Evolutionary conservation across 768 basidiomycete genomes (phyloP).

Genomic region (Russula earlei): DNA sequence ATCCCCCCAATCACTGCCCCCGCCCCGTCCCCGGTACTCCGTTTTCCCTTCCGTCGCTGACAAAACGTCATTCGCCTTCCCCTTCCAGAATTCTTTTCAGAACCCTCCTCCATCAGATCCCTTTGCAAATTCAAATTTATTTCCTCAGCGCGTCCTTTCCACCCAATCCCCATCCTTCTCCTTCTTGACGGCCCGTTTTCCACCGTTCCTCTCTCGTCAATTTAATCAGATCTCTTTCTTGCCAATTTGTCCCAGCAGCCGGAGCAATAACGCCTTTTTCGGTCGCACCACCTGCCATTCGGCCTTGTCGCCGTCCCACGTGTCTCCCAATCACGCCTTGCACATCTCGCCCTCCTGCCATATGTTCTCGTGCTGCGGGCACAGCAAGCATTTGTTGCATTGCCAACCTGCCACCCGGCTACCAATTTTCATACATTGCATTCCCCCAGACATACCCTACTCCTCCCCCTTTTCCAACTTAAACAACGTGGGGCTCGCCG

Average conservation of each 20-base stretch:
- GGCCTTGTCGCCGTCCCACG: constrained; percentile 15
- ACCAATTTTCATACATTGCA: neutral
- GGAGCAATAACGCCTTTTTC: constrained; percentile 15
- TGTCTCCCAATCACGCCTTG: constrained; percentile 11
- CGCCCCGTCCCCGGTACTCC: constrained; percentile 20
- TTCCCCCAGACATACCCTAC: neutral
- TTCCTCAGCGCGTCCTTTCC: constrained; percentile 7
- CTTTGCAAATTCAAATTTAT: constrained; percentile 21
- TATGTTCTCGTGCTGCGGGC: constrained; percentile 2
- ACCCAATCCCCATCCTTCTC: constrained; percentile 21
- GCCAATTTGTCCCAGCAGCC: constrained; percentile 14
- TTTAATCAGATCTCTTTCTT: constrained; percentile 12
- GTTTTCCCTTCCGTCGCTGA: constrained; percentile 24
- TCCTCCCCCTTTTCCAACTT: constrained; percentile 4
- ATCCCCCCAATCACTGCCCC: constrained; percentile 15
- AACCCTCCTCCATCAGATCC: constrained; percentile 19
- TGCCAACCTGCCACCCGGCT: neutral
- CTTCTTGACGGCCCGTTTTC: constrained; percentile 12
- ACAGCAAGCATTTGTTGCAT: constrained; percentile 4
- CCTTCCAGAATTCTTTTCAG: constrained; percentile 19
- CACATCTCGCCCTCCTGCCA: constrained; percentile 2
- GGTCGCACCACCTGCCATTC: neutral
- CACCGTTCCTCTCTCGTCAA: constrained; percentile 11
- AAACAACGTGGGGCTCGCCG: constrained; percentile 1
- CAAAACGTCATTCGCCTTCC: constrained; percentile 22